Conservation (phyloP, 2,329 filamentous ascomycete species). For the Aureobasidium pullulans region DNA sequence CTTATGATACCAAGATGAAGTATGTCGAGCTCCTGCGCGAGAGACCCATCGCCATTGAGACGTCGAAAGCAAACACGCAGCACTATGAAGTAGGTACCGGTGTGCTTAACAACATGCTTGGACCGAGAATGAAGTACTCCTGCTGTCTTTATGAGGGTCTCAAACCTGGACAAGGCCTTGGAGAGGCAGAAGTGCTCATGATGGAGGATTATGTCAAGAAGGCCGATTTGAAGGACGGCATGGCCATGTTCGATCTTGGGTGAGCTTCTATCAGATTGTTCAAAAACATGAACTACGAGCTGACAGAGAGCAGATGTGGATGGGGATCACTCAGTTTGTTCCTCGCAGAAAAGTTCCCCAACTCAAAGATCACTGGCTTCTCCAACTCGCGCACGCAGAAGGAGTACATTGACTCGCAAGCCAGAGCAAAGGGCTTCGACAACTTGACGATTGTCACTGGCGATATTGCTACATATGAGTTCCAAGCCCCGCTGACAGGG, state of each 20-base stretch:
- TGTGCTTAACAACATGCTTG: constrained; percentile 54
- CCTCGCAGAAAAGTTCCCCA: constrained; percentile 58
- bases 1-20: constrained; percentile 54
- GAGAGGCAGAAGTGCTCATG: constrained; percentile 56
- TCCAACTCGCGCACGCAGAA: constrained; percentile 65
- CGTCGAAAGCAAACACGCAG: constrained; percentile 57
- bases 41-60: constrained; percentile 62
- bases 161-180: constrained; percentile 37
- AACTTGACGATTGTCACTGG: constrained; percentile 61
- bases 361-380: constrained; percentile 56
- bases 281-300: background rate
- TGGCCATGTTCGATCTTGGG: constrained; percentile 57
- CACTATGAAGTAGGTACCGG: constrained; percentile 67
- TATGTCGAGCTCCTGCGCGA: constrained; percentile 54
- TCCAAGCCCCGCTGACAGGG: constrained; percentile 29
- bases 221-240: constrained; percentile 52
- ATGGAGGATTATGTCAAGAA: constrained; percentile 55
- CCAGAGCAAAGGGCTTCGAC: constrained; percentile 46
- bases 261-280: constrained; percentile 24
- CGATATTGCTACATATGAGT: constrained; percentile 60
- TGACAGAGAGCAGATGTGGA: constrained; percentile 46
- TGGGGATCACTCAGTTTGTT: constrained; percentile 62
- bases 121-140: constrained; percentile 67
- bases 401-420: constrained; percentile 55
- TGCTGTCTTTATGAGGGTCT: constrained; percentile 56